Evolutionary conservation across 2,329 filamentous ascomycete genomes (phyloP).

Genomic region (Nannizzia gypsea): DNA sequence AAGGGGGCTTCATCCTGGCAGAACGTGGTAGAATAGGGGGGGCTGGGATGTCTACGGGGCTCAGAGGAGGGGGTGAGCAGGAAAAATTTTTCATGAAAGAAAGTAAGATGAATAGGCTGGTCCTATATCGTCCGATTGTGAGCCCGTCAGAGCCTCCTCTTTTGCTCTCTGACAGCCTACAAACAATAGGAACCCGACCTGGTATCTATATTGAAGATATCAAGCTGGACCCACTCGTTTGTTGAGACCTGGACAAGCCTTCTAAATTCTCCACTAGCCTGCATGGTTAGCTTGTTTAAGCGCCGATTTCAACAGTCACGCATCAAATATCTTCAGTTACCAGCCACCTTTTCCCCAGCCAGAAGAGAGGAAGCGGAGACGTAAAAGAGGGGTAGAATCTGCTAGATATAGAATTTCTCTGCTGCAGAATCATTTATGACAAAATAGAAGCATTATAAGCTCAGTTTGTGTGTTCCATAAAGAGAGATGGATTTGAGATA

Average conservation of each 20-base stretch:
- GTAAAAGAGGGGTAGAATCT: neutral
- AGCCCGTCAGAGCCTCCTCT: neutral
- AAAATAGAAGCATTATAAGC: neutral
- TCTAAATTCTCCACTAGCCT: neutral
- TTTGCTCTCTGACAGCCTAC: neutral
- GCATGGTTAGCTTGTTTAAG: neutral
- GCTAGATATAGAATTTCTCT: neutral
- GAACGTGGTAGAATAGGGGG: neutral
- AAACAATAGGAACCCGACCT: neutral
- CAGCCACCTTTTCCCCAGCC: neutral
- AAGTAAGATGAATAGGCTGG: neutral
- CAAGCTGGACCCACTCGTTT: neutral
- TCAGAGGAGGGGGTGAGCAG: neutral
- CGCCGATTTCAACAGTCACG: neutral
- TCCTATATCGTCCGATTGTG: conserved; percentile 2
- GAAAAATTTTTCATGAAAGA: neutral
- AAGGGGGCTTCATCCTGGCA: neutral
- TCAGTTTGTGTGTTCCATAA: neutral
- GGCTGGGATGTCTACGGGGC: neutral
- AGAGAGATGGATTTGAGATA: neutral
- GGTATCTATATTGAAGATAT: neutral
- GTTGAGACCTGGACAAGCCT: neutral
- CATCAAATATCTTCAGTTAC: neutral
- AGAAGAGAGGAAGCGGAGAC: neutral
- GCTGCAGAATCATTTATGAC: no score